Base-by-base conservation (phyloP, 2,329 filamentous ascomycete species). In the Lomentospora prolificans region DNA sequence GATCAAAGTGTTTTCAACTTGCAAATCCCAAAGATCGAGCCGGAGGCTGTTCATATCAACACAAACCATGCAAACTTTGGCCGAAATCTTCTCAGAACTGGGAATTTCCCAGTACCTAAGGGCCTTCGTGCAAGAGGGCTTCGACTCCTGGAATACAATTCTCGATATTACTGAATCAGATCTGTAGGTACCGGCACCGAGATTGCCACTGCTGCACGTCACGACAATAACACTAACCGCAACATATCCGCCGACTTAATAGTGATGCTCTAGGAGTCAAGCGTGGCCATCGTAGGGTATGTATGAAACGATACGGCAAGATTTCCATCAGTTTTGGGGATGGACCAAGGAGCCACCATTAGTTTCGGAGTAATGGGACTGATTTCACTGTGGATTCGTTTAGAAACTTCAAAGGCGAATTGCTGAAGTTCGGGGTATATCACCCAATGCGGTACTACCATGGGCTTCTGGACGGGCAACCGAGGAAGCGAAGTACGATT, bases 401-500 rank as follows among this genome's bases (percentile, higher is more conserved):
- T 58, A 90, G 86, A 90, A 89, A 78, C 76, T 94, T n/a, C 89
- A 94, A 72, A 77, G 88, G 59, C 85, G 86, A 53, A 92, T 94
- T 64, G 87, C 87, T 58, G 87, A 89, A 63, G 82, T 81, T 19
- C 77, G 86, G 66, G 85, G 86, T 19, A 69, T 85, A 56, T 76
- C 79, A 14, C 76, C 80, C 3, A 76, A 79, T 36, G 69, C 71
- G 1, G 78, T 76, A 4, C 64, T 83, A n/a, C 70, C 68, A 22
- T 75, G 79, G 19, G 71, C 74, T 12, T 73, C 70, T 4, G n/a
- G 27, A 10, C 36, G n/a, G 24, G 24, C 19, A 3, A 17, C 30
- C 17, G 25, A 44, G 14, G 33, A 54, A 12, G 17, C 24, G 7
- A 54, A 44, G 3, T 14, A 6, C 2, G 52, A 54, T 27, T 30